Evolutionary conservation across 345 rosid genomes (phyloP).

Genomic region (Turnera subulata): DNA sequence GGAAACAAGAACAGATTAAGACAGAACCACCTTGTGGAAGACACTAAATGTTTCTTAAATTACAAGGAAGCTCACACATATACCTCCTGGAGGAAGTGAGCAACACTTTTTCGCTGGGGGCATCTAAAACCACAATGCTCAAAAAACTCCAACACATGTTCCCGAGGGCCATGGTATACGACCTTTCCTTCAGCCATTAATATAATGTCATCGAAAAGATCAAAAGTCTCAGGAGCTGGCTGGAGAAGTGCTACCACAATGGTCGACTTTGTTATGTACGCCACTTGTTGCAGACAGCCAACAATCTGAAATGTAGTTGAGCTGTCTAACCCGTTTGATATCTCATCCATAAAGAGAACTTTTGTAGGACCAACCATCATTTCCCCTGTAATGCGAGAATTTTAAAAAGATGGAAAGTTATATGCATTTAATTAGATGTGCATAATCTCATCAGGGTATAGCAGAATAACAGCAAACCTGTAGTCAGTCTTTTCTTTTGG

Average conservation of each 20-base stretch:
- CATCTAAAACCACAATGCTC: constrained; percentile 11
- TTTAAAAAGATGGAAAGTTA: neutral
- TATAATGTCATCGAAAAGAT: constrained; percentile 10
- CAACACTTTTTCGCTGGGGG: constrained; percentile 4
- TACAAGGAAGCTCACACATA: neutral
- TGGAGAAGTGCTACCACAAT: constrained; percentile 3
- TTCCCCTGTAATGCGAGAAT: too few relatives aligned
- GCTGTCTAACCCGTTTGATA: constrained; percentile 13
- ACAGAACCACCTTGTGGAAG: neutral
- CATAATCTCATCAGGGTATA: neutral
- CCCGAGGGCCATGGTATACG: constrained; percentile 4
- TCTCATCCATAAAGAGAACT: constrained; percentile 15
- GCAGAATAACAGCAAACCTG: constrained; percentile 1
- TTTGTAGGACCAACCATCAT: constrained; percentile 13
- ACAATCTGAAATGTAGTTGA: constrained; percentile 13
- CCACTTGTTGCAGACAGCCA: constrained; percentile 8
- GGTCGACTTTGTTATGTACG: constrained; percentile 6
- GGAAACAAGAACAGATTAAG: neutral
- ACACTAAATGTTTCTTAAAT: neutral
- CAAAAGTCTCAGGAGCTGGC: constrained; percentile 11
- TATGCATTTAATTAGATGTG: neutral
- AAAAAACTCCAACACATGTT: neutral
- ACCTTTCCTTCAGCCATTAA: constrained; percentile 10
- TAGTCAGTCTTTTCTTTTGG: constrained; percentile 10
- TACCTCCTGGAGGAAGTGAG: constrained; percentile 4